Evolutionary conservation across 352 stramenopile genomes (phyloP), one percentile per base, ranked within the genome.

Genomic region (Pythium biforme): DNA sequence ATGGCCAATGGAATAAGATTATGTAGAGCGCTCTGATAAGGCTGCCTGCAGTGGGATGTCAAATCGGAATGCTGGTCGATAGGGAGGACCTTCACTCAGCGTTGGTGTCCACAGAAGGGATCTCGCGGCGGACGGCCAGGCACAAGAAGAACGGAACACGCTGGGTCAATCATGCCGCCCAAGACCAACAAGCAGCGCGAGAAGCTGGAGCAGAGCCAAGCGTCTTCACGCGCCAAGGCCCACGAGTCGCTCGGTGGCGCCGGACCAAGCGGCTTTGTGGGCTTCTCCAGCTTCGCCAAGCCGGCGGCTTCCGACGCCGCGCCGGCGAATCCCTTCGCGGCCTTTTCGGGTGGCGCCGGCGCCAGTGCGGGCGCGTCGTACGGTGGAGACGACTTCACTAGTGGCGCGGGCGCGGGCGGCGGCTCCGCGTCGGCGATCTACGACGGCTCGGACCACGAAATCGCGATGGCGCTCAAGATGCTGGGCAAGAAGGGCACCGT

Each of bases 151-250:
- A 46, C 3, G 26, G 45, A 55, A 17, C 39, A 19, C 17, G 23
- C 20, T n/a, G n/a, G n/a, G n/a, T n/a, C n/a, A n/a, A 25, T 20
- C 11, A 81, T 81, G 73, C 47, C 70, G 49, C 77, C 79, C 50
- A 89, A 88, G 79, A 90, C 86, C 67, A 95, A 90, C 76, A 93
- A 94, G 70, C 86, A 95, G 76, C 83, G 83, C 68, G 86, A 95
- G 70, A 90, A 90, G 64, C 79, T 88, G 53, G 86, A 92, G 71
- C 80, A 94, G 67, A 90, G 71, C 56, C 79, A 80, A 43, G 86
- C 86, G 47, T 92, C 86, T 10, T 95, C 86, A 11, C 90, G 84
- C 48, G 73, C 83, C 10, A 86, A 86, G 41, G 84, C 84, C n/a
- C 80, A 90, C 46, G 72, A 90, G 64, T 73, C 71, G 27, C 71